These are phyloP conservation scores for Isatis lusitanica DNA, from an alignment of 441 rosid genomes.

Conservation along the genomic window DNA sequence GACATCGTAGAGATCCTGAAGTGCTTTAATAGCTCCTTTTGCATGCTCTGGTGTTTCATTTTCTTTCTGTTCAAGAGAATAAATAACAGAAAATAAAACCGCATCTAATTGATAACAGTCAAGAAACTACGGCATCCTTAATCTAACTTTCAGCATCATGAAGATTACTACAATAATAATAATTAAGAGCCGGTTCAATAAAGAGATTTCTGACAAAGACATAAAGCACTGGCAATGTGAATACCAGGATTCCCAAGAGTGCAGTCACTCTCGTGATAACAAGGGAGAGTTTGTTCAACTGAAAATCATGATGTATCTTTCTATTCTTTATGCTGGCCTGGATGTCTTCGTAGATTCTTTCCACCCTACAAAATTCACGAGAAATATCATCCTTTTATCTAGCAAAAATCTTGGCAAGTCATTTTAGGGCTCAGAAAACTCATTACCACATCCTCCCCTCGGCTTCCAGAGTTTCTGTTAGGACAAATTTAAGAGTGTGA, in stretches of 20 bases:
- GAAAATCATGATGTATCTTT: conserved; percentile 63
- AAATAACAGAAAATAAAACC: not conserved
- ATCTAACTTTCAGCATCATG: not conserved
- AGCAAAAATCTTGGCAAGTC: conserved; percentile 16
- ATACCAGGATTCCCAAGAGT: conserved; percentile 86
- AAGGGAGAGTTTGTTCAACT: conserved; percentile 71
- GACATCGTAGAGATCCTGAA: conserved; percentile 97
- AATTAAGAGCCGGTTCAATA: not conserved
- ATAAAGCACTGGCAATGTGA: conserved; percentile 16
- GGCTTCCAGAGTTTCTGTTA: conserved; percentile 72
- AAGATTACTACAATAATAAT: not conserved
- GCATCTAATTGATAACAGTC: not conserved
- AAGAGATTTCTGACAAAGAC: not conserved
- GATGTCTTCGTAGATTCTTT: conserved; percentile 73
- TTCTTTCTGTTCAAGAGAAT: conserved; percentile 59
- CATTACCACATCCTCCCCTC: conserved; percentile 95
- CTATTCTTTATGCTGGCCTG: conserved; percentile 48
- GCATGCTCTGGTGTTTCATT: conserved; percentile 65
- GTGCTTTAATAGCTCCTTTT: conserved; percentile 89
- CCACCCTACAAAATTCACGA: conserved; percentile 72
- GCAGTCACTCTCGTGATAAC: conserved; percentile 84
- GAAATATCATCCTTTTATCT: conserved; percentile 23
- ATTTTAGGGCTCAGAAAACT: conserved; percentile 12
- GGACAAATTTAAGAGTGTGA: conserved; percentile 58
- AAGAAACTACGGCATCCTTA: not conserved